Conservation (phyloP, 768 basidiomycete species). For the Termitomyces sp. region DNA sequence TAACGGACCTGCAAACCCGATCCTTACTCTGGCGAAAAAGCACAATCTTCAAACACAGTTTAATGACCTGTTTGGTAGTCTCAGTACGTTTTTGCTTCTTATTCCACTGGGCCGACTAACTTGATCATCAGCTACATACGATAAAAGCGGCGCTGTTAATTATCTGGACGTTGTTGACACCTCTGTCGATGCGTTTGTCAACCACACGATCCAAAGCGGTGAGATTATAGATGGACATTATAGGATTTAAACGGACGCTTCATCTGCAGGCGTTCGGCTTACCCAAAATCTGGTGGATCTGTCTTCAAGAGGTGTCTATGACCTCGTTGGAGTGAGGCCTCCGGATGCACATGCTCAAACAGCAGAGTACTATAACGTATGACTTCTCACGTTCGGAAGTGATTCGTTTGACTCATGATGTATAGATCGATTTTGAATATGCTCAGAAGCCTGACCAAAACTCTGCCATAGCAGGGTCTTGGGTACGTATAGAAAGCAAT, state of each 20-base stretch:
- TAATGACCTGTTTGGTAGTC: slow-evolving; percentile 37
- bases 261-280: slow-evolving; percentile 35
- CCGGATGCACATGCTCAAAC: slow-evolving; percentile 39
- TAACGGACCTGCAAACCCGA: slow-evolving; percentile 51
- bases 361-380: slow-evolving; percentile 51
- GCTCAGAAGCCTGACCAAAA: slow-evolving; percentile 58
- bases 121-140: slow-evolving; percentile 42
- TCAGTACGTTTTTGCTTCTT: slow-evolving; percentile 28
- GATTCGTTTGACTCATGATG: background rate
- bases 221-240: background rate
- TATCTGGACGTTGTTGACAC: slow-evolving; percentile 39
- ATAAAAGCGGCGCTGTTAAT: slow-evolving; percentile 42
- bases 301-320: slow-evolving; percentile 48
- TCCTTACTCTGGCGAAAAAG: slow-evolving; percentile 50
- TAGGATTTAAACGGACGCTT: background rate
- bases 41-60: slow-evolving; percentile 40
- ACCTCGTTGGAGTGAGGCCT: slow-evolving; percentile 40
- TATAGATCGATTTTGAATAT: slow-evolving; percentile 43
- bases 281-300: slow-evolving; percentile 44
- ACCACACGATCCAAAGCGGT: slow-evolving; percentile 43
- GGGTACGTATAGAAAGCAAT: slow-evolving; percentile 31
- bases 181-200: slow-evolving; percentile 32
- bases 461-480: slow-evolving; percentile 57
- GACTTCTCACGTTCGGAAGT: background rate
- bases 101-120: background rate